A percentile compares a stretch with the other conserved stretches of the same genome.
Evolutionary conservation across 2,329 filamentous ascomycete genomes (phyloP).

Genomic region (Rasamsonia emersonii): DNA sequence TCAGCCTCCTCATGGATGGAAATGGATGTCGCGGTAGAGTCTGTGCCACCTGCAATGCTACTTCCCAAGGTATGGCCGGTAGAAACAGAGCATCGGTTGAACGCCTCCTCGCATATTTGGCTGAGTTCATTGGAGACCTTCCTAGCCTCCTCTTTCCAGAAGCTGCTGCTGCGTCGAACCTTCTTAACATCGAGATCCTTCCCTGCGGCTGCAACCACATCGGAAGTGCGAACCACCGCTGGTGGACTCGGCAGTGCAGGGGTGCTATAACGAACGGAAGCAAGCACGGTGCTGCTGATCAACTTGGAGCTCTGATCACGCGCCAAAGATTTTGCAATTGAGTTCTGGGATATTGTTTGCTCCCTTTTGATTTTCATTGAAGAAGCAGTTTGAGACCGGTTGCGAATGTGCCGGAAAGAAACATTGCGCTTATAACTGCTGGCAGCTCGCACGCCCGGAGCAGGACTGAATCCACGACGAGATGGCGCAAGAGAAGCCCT

Average conservation of each 20-base stretch:
- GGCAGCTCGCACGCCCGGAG: constrained; percentile 34
- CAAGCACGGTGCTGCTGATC: constrained; percentile 12
- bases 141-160: constrained; percentile 67
- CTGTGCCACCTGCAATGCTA: constrained; percentile 32
- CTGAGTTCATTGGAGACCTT: constrained; percentile 79
- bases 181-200: constrained; percentile 31
- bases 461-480: constrained; percentile 28
- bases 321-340: constrained; percentile 13
- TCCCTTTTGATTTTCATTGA: constrained; percentile 17
- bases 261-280: constrained; percentile 23
- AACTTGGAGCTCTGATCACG: constrained; percentile 19
- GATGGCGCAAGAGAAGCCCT: constrained; percentile 42
- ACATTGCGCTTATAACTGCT: constrained; percentile 54
- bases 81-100: constrained; percentile 59
- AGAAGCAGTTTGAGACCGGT: constrained; percentile 22
- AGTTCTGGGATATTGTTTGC: constrained; percentile 15
- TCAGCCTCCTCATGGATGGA: constrained; percentile 23
- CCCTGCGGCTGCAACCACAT: constrained; percentile 16
- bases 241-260: constrained; percentile 33
- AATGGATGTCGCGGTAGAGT: constrained; percentile 44
- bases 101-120: constrained; percentile 85
- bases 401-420: constrained; percentile 52
- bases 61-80: constrained; percentile 39
- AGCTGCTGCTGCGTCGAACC: constrained; percentile 36
- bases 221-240: constrained; percentile 26